A percentile compares a stretch with the other conserved stretches of the same genome.
These are phyloP conservation scores for Silene coronaria DNA, from an alignment of 179 eudicot genomes.

Conservation along the genomic window DNA sequence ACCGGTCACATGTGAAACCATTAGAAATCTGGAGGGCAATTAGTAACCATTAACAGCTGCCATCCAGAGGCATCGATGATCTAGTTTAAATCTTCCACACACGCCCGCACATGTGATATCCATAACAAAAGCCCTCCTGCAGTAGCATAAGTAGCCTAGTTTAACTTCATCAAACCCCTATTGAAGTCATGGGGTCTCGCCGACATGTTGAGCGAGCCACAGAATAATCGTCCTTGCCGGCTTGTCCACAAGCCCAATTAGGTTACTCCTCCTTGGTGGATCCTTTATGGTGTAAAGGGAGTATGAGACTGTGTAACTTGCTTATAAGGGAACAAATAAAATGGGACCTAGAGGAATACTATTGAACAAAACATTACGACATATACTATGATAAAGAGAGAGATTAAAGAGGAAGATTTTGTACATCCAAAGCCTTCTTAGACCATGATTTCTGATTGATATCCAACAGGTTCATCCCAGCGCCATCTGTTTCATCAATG, in stretches of 20 bases:
- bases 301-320: not conserved
- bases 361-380: not conserved
- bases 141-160: not conserved
- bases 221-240: too few relatives aligned
- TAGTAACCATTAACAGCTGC: not conserved
- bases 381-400: not conserved
- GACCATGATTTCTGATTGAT: slow-evolving; percentile 80
- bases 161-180: not conserved
- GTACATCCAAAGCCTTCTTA: slow-evolving; percentile 62
- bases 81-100: not conserved
- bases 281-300: not conserved
- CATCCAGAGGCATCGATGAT: not conserved
- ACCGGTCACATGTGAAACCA: not conserved
- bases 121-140: not conserved
- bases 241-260: not conserved
- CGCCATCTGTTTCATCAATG: slow-evolving; percentile 95
- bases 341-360: not conserved
- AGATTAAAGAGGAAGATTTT: slow-evolving; percentile 10
- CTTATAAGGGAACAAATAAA: not conserved
- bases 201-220: not conserved
- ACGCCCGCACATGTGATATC: not conserved
- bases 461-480: slow-evolving; percentile 97
- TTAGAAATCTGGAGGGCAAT: not conserved
- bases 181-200: not conserved
- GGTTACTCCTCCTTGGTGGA: not conserved